Base-by-base conservation (phyloP, 371 early-diverging fungal species). In the Nematocida sp. region DNA sequence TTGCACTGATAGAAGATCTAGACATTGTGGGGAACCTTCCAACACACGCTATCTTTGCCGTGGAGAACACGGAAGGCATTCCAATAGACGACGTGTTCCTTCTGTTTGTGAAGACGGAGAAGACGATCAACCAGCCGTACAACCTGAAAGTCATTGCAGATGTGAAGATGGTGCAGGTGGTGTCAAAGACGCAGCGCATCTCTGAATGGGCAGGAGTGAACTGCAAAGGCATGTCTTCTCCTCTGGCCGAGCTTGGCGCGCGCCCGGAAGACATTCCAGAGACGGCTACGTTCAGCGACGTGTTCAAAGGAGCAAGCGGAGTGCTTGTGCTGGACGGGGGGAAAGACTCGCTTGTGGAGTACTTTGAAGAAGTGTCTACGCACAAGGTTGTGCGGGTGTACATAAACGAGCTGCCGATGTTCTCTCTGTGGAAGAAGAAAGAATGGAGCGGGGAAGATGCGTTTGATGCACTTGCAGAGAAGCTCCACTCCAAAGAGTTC, bases 81-180 rank as follows among this genome's bases (percentile, higher is more conserved):
- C 25, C 7, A 23, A 29, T n/a, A 41, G 74, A 70, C 34, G 62
- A 70, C 23, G 31, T 37, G 3, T 58, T 60, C 25, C 21, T 70
- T 32, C 74, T 70, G 23, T 70, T 70, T 31, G 32, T 70, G 5
- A 70, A 70, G 27, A 40, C 45, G 40, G 50, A 76, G 29, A 70
- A 60, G 45, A 50, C 60, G 7, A 31, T 45, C 13, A 48, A 34
- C 15, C 74, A 70, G 74, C 60, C 60, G 37, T 70, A 70, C 74
- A 21, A 60, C 36, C 57, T 70, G 13, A 70, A 70, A 56, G 74
- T 70, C 31, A 29, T 60, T 50, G 37, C 46, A 25, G 57, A 46
- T 0, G 52, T 70, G 31, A 50, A 60, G 21, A 27, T 36, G 7
- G 62, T 49, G 11, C 38, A 36, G 13, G 46, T 70, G 21, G 48